Conservation (phyloP, 1,284 basidiomycete species). For the Cryptococcus deneoformans region DNA sequence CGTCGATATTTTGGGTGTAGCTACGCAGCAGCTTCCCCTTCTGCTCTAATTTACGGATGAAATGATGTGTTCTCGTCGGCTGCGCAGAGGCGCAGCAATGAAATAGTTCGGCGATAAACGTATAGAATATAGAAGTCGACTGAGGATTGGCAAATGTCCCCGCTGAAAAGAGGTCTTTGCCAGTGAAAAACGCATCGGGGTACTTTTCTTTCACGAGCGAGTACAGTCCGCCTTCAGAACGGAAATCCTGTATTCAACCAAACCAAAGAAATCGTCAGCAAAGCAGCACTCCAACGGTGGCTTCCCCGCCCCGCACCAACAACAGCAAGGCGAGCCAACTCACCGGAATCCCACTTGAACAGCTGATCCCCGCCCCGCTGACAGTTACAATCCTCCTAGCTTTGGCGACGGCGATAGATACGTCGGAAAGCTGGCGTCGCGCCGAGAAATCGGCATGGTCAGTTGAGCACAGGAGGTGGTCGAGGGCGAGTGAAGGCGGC, state of each 20-base stretch:
- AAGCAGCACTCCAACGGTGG: background rate
- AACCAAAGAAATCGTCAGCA: background rate
- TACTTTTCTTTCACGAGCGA: constrained; percentile 79
- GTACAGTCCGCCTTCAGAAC: constrained; percentile 83
- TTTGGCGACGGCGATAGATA: constrained; percentile 74
- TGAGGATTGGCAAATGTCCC: constrained; percentile 73
- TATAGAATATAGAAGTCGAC: constrained; percentile 88
- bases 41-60: constrained; percentile 77
- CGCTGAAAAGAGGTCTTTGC: constrained; percentile 85
- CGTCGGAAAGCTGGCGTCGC: constrained; percentile 55
- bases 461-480: constrained; percentile 23
- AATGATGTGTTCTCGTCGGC: constrained; percentile 81
- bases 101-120: constrained; percentile 89
- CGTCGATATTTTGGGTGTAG: constrained; percentile 96
- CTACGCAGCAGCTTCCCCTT: constrained; percentile 82
- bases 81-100: constrained; percentile 72
- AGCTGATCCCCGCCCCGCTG: constrained; percentile 89
- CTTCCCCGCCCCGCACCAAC: background rate
- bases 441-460: constrained; percentile 22
- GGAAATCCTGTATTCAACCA: constrained; percentile 66
- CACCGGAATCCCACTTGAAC: constrained; percentile 88
- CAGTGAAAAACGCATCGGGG: constrained; percentile 77
- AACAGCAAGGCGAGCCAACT: constrained; percentile 32
- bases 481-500: constrained; percentile 37
- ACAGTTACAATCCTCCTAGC: constrained; percentile 80